Percentiles rank a stretch among this genome's conserved stretches.
These are phyloP conservation scores for Stemphylium vesicarium DNA, from an alignment of 2,329 filamentous ascomycete genomes.

Conservation along the genomic window DNA sequence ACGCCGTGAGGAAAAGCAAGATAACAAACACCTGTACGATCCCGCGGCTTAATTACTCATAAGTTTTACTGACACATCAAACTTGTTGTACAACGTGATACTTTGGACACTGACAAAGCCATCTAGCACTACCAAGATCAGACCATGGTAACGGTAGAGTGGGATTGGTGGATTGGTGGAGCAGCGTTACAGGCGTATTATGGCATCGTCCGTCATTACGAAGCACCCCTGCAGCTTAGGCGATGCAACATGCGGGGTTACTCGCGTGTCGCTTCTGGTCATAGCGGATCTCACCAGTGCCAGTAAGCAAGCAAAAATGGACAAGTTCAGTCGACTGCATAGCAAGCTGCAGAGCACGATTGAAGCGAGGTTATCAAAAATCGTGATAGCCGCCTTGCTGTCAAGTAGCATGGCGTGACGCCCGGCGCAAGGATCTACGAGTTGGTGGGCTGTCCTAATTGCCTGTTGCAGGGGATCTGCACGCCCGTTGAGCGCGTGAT, in stretches of 20 bases:
- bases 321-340: not conserved
- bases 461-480: conserved; percentile 37
- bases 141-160: not conserved
- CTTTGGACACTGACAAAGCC: too few relatives aligned
- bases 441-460: conserved; percentile 16
- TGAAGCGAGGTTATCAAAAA: conserved; percentile 7
- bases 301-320: not conserved
- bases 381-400: too few relatives aligned
- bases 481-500: conserved; percentile 47
- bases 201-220: not conserved
- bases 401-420: too few relatives aligned
- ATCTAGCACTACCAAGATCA: too few relatives aligned
- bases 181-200: not conserved
- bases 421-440: conserved; percentile 15
- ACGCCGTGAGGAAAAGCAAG: too few relatives aligned
- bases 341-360: not conserved
- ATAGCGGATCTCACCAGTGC: not conserved
- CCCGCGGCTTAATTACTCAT: too few relatives aligned
- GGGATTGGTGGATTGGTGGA: not conserved
- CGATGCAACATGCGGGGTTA: conserved; percentile 12
- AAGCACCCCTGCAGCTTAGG: not conserved
- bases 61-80: too few relatives aligned
- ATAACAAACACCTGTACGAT: too few relatives aligned
- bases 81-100: too few relatives aligned
- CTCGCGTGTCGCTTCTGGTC: not conserved